Conservation (phyloP, 164 flowering plant genomes). For the Vitis riparia region DNA sequence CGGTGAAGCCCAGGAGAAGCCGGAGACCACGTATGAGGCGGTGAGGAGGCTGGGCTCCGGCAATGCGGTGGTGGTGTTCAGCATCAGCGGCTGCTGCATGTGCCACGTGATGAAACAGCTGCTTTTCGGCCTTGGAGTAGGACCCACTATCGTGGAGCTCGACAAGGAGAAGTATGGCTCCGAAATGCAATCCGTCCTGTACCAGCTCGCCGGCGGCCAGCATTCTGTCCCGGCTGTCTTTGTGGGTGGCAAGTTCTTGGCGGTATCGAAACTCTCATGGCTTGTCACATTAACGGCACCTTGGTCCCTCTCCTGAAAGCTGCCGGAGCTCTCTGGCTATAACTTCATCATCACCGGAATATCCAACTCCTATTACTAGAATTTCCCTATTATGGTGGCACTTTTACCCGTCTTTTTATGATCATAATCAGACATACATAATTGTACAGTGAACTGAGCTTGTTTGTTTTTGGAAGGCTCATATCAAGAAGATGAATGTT, state of each 20-base stretch:
- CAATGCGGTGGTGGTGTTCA: conserved; percentile 80
- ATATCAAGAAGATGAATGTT: too few relatives aligned
- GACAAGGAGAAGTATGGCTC: conserved; percentile 47
- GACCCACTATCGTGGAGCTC: conserved; percentile 69
- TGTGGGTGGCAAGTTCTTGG: conserved; percentile 79
- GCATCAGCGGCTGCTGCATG: conserved; percentile 79
- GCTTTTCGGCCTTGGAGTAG: conserved; percentile 69
- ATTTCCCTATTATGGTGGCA: too few relatives aligned
- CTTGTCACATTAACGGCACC: conserved; percentile 77
- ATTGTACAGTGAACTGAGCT: too few relatives aligned
- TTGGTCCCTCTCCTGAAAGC: conserved; percentile 80
- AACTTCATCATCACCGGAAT: neutral
- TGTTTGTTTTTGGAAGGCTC: too few relatives aligned
- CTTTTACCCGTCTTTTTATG: too few relatives aligned
- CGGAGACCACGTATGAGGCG: conserved; percentile 34
- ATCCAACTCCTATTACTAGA: too few relatives aligned
- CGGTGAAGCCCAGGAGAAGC: neutral
- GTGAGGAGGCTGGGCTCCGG: conserved; percentile 43
- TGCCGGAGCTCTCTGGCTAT: conserved; percentile 93
- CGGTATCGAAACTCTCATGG: conserved; percentile 72
- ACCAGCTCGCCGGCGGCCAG: conserved; percentile 34
- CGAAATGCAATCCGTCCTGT: conserved; percentile 54
- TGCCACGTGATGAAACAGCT: conserved; percentile 76
- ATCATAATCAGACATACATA: too few relatives aligned
- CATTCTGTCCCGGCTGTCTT: conserved; percentile 67